Conservation (phyloP, 1,284 basidiomycete species). For the Ceratobasidium sp. region DNA sequence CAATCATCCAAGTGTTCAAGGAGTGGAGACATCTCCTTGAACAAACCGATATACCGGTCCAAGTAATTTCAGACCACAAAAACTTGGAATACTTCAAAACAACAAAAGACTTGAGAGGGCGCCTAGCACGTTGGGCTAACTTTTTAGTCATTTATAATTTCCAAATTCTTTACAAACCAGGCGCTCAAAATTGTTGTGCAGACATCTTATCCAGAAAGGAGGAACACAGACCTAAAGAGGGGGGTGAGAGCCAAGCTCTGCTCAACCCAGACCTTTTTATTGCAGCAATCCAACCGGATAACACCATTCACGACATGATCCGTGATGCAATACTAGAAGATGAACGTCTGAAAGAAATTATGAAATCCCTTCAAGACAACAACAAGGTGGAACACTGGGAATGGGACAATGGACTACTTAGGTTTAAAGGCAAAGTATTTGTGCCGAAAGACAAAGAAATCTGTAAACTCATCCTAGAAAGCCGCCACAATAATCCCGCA, state of each 20-base stretch:
- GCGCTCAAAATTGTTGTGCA: not conserved
- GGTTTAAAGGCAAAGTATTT: too few relatives aligned
- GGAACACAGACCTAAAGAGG: not conserved
- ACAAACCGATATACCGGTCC: not conserved
- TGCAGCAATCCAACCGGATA: not conserved
- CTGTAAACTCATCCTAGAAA: too few relatives aligned
- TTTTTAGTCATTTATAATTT: not conserved
- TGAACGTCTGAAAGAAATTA: not conserved
- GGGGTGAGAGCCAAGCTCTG: constrained; percentile 10
- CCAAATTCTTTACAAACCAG: not conserved
- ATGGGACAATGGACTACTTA: not conserved
- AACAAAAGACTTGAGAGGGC: not conserved
- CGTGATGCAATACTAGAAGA: not conserved
- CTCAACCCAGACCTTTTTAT: not conserved
- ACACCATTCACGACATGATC: not conserved
- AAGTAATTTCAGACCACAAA: constrained; percentile 9
- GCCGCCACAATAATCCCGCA: too few relatives aligned
- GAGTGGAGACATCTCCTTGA: constrained; percentile 13
- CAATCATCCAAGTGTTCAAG: not conserved
- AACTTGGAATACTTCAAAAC: constrained; percentile 15
- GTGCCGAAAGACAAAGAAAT: too few relatives aligned
- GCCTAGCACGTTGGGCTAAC: not conserved
- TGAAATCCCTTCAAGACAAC: not conserved
- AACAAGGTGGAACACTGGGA: not conserved
- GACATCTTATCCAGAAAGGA: not conserved